phyloP scores from a whole-genome alignment of 192 early-diverging fungal species.

The Rhizoclosmatium sp. region DNA sequence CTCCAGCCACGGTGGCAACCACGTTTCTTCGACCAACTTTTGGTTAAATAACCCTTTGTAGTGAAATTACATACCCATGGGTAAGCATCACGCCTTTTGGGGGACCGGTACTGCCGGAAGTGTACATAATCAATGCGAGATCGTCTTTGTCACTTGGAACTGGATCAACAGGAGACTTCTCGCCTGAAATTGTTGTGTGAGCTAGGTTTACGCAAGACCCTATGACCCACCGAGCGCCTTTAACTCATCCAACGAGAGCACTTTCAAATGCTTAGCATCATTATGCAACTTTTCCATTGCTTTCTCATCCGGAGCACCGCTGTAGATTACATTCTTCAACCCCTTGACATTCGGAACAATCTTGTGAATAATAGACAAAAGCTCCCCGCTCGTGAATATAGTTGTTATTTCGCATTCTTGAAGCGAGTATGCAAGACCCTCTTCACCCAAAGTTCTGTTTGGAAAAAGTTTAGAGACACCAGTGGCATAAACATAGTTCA shows the following conservation, averaged over 20 bases:
- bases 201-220: constrained; percentile 65
- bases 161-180: constrained; percentile 63
- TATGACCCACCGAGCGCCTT: constrained; percentile 59
- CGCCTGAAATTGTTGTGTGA: constrained; percentile 50
- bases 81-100: constrained; percentile 91
- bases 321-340: constrained; percentile 76
- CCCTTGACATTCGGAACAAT: constrained; percentile 65
- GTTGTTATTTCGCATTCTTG: constrained; percentile 78
- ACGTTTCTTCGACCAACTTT: too few species aligned
- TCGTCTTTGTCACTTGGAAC: constrained; percentile 74
- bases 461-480: constrained; percentile 53
- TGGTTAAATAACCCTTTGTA: too few species aligned
- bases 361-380: constrained; percentile 69
- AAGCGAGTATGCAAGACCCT: constrained; percentile 84
- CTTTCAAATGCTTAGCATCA: neutral
- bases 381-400: constrained; percentile 77
- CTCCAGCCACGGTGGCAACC: constrained; percentile 31
- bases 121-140: constrained; percentile 84
- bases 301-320: constrained; percentile 57
- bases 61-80: constrained; percentile 81
- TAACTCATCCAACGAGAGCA: constrained; percentile 63
- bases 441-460: constrained; percentile 82
- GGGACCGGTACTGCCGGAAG: constrained; percentile 72
- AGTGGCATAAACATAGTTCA: neutral
- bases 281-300: constrained; percentile 16